Percentiles rank a stretch among this genome's conserved stretches.
phyloP scores from a whole-genome alignment of 2,329 filamentous ascomycete species.

The Ophiostoma sp. region DNA sequence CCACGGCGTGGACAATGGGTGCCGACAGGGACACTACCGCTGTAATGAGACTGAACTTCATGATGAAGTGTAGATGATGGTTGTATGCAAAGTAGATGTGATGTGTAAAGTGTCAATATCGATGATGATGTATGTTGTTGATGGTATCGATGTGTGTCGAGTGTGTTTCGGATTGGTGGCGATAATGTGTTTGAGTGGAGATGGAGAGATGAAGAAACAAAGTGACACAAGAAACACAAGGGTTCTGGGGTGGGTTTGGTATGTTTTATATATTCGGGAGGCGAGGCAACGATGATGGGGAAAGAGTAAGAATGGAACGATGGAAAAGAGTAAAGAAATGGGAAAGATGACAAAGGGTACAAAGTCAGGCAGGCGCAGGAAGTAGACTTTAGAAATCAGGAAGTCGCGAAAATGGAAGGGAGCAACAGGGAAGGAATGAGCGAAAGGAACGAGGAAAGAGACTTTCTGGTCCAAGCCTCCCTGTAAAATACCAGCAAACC shows the following conservation, averaged over 20 bases:
- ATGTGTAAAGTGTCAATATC: not conserved
- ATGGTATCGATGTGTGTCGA: not conserved
- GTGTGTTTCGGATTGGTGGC: slow-evolving; percentile 7
- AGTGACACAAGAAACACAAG: not conserved
- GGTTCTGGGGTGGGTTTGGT: not conserved
- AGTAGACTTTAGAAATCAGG: slow-evolving; percentile 6
- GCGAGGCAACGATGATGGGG: not conserved
- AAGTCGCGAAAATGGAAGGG: not conserved
- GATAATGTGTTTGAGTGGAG: not conserved
- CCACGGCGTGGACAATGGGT: slow-evolving; percentile 31
- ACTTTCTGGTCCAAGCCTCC: not conserved
- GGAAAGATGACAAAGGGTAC: not conserved
- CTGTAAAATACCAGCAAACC: not conserved
- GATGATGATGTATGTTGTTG: not conserved
- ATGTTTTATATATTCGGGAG: slow-evolving; percentile 5
- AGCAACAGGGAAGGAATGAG: not conserved
- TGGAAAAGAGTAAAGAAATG: not conserved
- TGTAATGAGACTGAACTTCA: slow-evolving; percentile 27
- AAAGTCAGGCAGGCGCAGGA: not conserved
- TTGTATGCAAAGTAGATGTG: not conserved
- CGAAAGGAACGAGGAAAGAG: not conserved
- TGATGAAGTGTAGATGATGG: slow-evolving; percentile 8
- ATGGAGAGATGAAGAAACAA: not conserved
- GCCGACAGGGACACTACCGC: slow-evolving; percentile 25
- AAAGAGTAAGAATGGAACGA: not conserved